These are phyloP conservation scores for Gloeophyllum trabeum DNA, from an alignment of 768 basidiomycete species.

Conservation along the genomic window DNA sequence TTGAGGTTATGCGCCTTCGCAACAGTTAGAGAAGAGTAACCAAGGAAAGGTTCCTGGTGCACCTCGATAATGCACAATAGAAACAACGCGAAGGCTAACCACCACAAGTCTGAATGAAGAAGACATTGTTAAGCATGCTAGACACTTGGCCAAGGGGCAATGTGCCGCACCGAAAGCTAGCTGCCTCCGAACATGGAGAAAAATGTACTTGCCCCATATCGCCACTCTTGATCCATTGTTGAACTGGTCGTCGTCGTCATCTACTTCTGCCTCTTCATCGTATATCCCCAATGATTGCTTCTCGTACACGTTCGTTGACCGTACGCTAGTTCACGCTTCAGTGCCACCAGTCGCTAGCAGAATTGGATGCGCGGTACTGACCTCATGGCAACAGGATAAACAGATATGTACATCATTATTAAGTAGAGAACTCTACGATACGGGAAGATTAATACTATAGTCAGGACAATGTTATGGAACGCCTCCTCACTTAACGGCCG, in stretches of 20 bases:
- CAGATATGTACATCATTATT: constrained; percentile 89
- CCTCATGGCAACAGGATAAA: constrained; percentile 45
- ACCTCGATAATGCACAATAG: constrained; percentile 37
- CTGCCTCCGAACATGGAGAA: constrained; percentile 32
- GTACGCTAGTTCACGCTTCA: constrained; percentile 22
- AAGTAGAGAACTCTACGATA: constrained; percentile 66
- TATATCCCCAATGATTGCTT: constrained; percentile 38
- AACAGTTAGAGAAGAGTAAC: neutral
- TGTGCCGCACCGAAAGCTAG: constrained; percentile 32
- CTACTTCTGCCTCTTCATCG: constrained; percentile 21
- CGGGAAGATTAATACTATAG: constrained; percentile 18
- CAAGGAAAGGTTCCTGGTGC: too few relatives aligned
- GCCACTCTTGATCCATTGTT: constrained; percentile 16
- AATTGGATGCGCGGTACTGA: constrained; percentile 20
- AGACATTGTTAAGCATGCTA: constrained; percentile 1
- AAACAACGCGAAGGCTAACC: constrained; percentile 34
- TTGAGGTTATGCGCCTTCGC: constrained; percentile 17
- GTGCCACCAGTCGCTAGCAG: constrained; percentile 34
- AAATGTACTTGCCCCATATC: constrained; percentile 25
- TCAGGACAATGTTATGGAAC: constrained; percentile 17
- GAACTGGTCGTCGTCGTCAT: constrained; percentile 9
- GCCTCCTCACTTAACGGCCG: constrained; percentile 69
- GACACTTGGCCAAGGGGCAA: constrained; percentile 31
- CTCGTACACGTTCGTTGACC: constrained; percentile 38
- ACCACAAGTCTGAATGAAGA: constrained; percentile 28